Base-by-base conservation (phyloP, 2,329 filamentous ascomycete genomes). In the Rugonectria rugulosa region DNA sequence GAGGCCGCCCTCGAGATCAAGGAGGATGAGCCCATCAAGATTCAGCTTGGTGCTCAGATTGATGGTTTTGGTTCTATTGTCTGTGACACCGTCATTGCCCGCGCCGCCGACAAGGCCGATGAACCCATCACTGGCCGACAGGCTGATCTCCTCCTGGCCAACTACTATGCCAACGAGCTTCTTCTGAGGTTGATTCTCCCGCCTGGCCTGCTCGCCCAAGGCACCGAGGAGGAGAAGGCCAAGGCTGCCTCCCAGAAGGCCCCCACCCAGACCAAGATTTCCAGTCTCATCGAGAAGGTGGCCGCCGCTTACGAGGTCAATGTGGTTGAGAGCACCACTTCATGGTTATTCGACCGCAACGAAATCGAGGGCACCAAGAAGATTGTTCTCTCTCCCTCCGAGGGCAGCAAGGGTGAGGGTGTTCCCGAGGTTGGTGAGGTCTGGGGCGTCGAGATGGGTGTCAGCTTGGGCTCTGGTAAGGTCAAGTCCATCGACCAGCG, bases 341-440 rank as follows among this genome's bases (percentile, higher is more conserved):
- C 91, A 71, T 99, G 95, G 93, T 79, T 92, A 58, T 98, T 99
- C 74, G 92, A 92, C 72, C 90, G 91, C 75, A 97, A 98, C 77
- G 95, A 99, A 77, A 98, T 99, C 63, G 95, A 99, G 81, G 90
- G 91, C 69, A 74, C 89, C 82, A 97, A 97, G 88, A 98, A 97
- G 87, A 97, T 99, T 71, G 95, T 99, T 65, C 81, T 99, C 54
- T 85, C 92, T 20, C 90, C 92, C 27, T 85, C 88, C 46, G 92
- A 97, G 70, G 91, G 91, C 63, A 87, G 90, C 72, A 96, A 92
- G 81, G 94, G 94, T 53, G 95, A 99, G 59, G 95, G 95, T 70
- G 77, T 87, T 54, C 90, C 95, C 54, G 94, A 96, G 71, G 79
- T 96, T 53, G 89, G 91, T 65, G 95, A 99, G 74, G 93, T 96